phyloP scores from a whole-genome alignment of 495 filamentous ascomycete species.

The Aspergillus heteromorphus region DNA sequence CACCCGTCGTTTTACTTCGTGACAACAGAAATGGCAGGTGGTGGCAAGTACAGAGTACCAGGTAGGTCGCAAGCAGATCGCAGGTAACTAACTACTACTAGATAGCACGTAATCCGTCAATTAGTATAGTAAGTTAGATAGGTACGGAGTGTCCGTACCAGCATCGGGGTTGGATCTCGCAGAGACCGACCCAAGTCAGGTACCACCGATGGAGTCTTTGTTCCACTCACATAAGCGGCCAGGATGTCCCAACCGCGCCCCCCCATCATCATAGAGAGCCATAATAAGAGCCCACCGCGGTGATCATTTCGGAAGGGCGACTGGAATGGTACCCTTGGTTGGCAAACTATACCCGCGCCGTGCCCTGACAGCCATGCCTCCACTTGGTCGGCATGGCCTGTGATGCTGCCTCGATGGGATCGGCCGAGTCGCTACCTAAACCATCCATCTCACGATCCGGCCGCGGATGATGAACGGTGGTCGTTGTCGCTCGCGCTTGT shows the following conservation, averaged over 20 bases:
- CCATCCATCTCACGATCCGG: conserved; percentile 1
- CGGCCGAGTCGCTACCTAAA: conserved; percentile 3
- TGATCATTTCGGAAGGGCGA: conserved; percentile 6
- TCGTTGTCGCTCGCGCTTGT: background rate
- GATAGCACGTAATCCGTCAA: no score
- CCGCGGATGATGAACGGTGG: background rate
- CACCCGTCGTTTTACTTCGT: no score
- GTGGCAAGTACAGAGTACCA: no score
- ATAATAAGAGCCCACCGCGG: conserved; percentile 3
- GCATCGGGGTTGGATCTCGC: conserved; percentile 12
- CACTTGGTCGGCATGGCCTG: conserved; percentile 11
- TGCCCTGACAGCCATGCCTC: conserved; percentile 15
- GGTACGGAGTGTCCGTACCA: no score
- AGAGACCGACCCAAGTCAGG: conserved; percentile 13
- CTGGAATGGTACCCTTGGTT: background rate
- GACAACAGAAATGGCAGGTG: no score
- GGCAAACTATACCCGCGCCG: background rate
- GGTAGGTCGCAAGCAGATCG: no score
- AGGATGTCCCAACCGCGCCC: background rate
- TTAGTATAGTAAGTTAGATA: no score
- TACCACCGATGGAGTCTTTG: conserved; percentile 11
- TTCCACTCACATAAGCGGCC: conserved; percentile 17
- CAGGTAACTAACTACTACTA: no score
- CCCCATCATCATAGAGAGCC: conserved; percentile 2
- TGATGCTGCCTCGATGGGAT: conserved; percentile 11